Conservation (phyloP, 768 basidiomycete species). For the Kwoniella sp. region DNA sequence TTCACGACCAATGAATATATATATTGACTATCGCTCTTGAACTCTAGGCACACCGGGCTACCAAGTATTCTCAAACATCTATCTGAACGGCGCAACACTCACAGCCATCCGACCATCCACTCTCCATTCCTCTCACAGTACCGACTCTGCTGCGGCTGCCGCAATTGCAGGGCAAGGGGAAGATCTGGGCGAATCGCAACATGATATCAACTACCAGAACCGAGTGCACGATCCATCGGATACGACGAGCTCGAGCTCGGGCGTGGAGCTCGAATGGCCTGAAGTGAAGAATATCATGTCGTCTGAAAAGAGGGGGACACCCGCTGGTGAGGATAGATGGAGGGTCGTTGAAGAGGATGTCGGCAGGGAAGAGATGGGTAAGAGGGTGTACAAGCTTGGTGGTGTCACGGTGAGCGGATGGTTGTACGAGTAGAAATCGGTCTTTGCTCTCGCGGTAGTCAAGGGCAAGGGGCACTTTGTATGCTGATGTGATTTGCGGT, state of each 20-base stretch:
- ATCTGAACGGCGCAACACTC: slow-evolving; percentile 24
- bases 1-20: too few relatives aligned
- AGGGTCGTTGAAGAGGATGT: slow-evolving; percentile 29
- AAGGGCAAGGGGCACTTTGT: too few relatives aligned
- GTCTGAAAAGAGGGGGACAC: slow-evolving; percentile 18
- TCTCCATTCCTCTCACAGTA: not conserved
- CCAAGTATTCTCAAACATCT: slow-evolving; percentile 37
- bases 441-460: too few relatives aligned
- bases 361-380: slow-evolving; percentile 37
- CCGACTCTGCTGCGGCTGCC: too few relatives aligned
- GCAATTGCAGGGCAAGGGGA: too few relatives aligned
- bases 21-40: too few relatives aligned
- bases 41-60: slow-evolving; percentile 42
- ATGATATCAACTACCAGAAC: not conserved
- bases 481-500: too few relatives aligned
- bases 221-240: not conserved
- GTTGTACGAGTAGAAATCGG: not conserved
- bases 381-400: slow-evolving; percentile 29
- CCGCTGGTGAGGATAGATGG: slow-evolving; percentile 41
- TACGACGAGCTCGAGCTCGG: not conserved
- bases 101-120: slow-evolving; percentile 23
- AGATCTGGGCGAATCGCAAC: slow-evolving; percentile 1
- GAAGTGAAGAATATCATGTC: slow-evolving; percentile 20
- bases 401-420: slow-evolving; percentile 39
- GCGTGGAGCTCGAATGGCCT: slow-evolving; percentile 10